phyloP scores from a whole-genome alignment of 2,329 filamentous ascomycete genomes.

The Aspergillus fischeri region DNA sequence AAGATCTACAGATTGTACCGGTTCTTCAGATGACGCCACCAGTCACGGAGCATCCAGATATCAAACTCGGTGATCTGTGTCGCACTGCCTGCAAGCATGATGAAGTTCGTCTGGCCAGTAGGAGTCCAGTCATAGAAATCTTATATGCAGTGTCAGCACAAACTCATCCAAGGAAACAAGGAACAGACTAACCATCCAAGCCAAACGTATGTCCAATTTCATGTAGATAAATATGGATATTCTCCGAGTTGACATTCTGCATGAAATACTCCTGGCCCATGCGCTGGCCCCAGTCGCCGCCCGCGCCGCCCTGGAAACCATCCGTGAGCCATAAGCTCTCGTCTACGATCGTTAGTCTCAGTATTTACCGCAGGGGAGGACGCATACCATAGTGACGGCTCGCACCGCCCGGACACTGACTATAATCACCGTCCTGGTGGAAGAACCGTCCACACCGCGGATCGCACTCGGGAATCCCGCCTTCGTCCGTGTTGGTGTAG shows the following conservation, averaged over 20 bases:
- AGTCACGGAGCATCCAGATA: conserved; percentile 14
- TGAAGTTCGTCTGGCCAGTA: conserved; percentile 9
- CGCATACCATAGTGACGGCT: conserved; percentile 12
- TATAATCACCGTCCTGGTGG: conserved; percentile 13
- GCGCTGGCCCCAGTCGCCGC: conserved; percentile 16
- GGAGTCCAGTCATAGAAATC: conserved; percentile 17
- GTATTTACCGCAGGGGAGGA: accelerated
- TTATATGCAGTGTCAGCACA: neutral
- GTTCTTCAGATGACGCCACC: conserved; percentile 14
- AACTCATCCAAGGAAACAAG: too few relatives aligned
- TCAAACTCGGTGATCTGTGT: conserved; percentile 15
- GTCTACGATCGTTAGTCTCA: neutral
- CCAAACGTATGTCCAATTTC: conserved; percentile 15
- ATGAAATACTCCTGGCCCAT: conserved; percentile 13
- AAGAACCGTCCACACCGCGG: conserved; percentile 12
- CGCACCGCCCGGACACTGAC: conserved; percentile 4
- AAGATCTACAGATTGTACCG: conserved; percentile 8
- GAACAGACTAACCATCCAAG: conserved; percentile 7
- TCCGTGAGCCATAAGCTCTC: conserved; percentile 16
- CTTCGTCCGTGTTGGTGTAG: conserved; percentile 13
- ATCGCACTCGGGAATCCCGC: conserved; percentile 10
- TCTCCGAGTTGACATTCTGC: conserved; percentile 6
- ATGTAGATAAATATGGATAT: conserved; percentile 14
- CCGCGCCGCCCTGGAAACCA: conserved; percentile 12
- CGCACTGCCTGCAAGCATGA: conserved; percentile 14